phyloP scores from a whole-genome alignment of 441 rosid genomes.

The Adansonia grandidieri region DNA sequence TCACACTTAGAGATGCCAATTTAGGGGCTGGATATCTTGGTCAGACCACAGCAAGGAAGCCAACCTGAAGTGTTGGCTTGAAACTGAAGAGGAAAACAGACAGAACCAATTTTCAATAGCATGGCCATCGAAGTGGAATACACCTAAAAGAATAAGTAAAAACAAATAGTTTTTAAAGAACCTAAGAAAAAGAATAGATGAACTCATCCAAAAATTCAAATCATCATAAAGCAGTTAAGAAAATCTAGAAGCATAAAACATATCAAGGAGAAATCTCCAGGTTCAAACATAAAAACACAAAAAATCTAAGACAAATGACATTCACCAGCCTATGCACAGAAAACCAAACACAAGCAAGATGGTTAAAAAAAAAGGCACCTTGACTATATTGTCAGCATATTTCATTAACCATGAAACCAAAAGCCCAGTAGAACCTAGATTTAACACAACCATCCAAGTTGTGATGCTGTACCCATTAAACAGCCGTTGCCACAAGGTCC shows the following conservation, averaged over 20 bases:
- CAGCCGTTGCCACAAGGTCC: constrained; percentile 95
- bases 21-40: constrained; percentile 3
- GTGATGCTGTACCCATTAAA: constrained; percentile 73
- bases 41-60: constrained; percentile 20
- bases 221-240: neutral
- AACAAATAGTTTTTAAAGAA: neutral
- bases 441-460: constrained; percentile 89
- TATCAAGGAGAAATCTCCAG: constrained; percentile 10
- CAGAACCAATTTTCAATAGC: constrained; percentile 26
- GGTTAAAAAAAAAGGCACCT: constrained; percentile 25
- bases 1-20: neutral
- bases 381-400: constrained; percentile 33
- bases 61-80: constrained; percentile 32
- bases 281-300: neutral
- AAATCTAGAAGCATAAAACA: neutral
- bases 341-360: neutral
- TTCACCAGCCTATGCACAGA: neutral
- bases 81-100: constrained; percentile 31
- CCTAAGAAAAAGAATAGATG: neutral
- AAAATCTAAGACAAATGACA: neutral
- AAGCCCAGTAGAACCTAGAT: constrained; percentile 45
- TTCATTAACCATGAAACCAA: constrained; percentile 35
- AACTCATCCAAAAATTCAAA: constrained; percentile 14
- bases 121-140: constrained; percentile 32
- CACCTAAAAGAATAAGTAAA: constrained; percentile 21